Conservation (phyloP, 73 alveolate species). For the Symbiodinium natans region DNA sequence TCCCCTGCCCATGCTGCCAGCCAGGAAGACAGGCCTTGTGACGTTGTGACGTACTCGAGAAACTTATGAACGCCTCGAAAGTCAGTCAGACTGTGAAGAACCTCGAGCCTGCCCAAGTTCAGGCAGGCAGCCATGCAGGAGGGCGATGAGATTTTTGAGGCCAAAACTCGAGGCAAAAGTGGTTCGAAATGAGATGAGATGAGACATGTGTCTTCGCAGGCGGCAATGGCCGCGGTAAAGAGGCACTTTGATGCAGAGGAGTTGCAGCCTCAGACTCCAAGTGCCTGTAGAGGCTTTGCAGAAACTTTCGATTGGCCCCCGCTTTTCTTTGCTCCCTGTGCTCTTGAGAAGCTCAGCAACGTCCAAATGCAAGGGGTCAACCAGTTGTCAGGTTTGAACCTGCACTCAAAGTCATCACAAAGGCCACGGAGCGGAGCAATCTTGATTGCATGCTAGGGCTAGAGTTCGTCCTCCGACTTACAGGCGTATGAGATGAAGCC, state of each 20-base stretch:
- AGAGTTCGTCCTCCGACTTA: not conserved
- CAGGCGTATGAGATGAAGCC: constrained; percentile 48
- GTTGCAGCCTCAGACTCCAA: not conserved
- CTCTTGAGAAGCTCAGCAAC: too few species aligned
- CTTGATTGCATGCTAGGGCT: not conserved
- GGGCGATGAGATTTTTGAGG: constrained; percentile 46
- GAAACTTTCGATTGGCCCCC: too few species aligned
- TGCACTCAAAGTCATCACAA: not conserved
- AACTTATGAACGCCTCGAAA: too few species aligned
- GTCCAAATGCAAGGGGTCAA: too few species aligned
- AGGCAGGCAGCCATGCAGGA: constrained; percentile 52
- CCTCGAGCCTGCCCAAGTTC: too few species aligned
- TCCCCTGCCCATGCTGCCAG: too few species aligned
- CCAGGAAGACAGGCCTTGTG: too few species aligned
- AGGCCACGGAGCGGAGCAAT: not conserved
- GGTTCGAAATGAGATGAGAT: not conserved
- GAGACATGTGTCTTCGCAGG: not conserved
- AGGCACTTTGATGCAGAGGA: constrained; percentile 78
- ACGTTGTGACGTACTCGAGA: too few species aligned
- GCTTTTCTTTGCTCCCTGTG: too few species aligned
- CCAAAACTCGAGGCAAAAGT: not conserved
- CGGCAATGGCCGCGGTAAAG: constrained; percentile 57
- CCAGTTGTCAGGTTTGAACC: not conserved
- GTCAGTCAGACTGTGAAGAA: too few species aligned
- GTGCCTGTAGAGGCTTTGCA: too few species aligned